Evolutionary conservation across 768 basidiomycete species (phyloP), one percentile per base, ranked within the genome.

Genomic region (Melanogaster broomeanus): DNA sequence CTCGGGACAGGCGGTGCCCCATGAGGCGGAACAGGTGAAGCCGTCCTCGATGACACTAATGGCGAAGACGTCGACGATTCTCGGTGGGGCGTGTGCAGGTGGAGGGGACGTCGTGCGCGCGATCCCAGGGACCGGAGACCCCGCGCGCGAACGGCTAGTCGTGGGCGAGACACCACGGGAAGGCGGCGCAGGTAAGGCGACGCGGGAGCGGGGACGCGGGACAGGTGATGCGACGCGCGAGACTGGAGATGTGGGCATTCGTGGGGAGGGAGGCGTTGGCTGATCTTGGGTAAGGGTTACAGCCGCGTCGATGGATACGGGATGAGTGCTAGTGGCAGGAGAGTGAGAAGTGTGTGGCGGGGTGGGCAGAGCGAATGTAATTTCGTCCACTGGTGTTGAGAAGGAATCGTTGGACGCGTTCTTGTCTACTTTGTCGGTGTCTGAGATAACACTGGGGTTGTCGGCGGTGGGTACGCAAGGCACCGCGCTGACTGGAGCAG

Each of bases 1-100:
- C 84, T 76, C 0, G 87, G 87, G 21, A 90, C 65, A 2, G 87
- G 87, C 0, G 87, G 87, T 6, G 72, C 70, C 1, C 57, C 52
- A 2, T 55, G 48, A 33, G 16, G n/a, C 8, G 35, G 47, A 3
- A 62, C 70, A 42, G 79, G 77, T 4, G 77, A 76, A 12, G 61
- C 61, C 3, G 70, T 52, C 30, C 75, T 61, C 27, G 70, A 69
- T 3, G 72, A 63, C n/a, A 61, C 65, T 42, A 74, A 54, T 0
- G 65, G 70, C n/a, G 71, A 68, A 18, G 60, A 45, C 11, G 21
- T 21, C 2, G 58, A 35, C 21, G 33, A n/a, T 13, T 21, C 64
- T 66, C 7, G 52, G 64, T 12, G 64, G 45, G 8, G 54, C 33
- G n/a, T 57, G 53, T 2, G 51, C 61, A n/a, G 24, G 62, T 37